A percentile compares a stretch with the other conserved stretches of the same genome.
Evolutionary conservation across 2,329 filamentous ascomycete genomes (phyloP).

Genomic region (Trichoderma asperellum): DNA sequence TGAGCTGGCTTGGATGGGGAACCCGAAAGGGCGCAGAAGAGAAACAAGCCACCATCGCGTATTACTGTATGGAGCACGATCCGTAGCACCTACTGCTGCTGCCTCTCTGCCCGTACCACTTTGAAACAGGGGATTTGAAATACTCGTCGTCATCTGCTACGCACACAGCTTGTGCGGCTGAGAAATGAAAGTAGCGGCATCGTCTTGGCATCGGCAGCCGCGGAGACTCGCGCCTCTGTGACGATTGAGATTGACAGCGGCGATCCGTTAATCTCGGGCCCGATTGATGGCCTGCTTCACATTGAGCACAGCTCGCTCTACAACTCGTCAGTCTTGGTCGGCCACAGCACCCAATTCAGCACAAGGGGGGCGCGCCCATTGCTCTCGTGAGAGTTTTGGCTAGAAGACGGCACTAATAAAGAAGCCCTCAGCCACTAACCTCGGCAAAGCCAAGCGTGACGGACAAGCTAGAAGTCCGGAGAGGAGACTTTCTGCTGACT

Average conservation of each 20-base stretch:
- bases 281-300: conserved; percentile 2
- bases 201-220: background rate
- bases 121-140: background rate
- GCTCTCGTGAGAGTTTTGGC: background rate
- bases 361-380: background rate
- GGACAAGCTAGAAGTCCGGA: background rate
- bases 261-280: conserved; percentile 23
- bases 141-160: background rate
- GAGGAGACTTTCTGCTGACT: background rate
- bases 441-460: conserved; percentile 3
- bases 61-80: background rate
- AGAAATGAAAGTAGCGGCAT: background rate
- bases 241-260: conserved; percentile 14
- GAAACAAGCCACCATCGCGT: background rate
- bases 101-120: background rate
- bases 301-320: background rate
- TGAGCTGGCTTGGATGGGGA: background rate
- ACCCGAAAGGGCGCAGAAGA: background rate
- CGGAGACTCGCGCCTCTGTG: background rate
- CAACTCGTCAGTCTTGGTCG: background rate
- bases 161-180: background rate
- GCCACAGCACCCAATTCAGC: conserved; percentile 8
- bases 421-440: background rate
- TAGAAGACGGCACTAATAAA: background rate
- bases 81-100: background rate